Evolutionary conservation across 768 basidiomycete species (phyloP), one percentile per base, ranked within the genome.

Genomic region (Xerocomellus amylosporus): DNA sequence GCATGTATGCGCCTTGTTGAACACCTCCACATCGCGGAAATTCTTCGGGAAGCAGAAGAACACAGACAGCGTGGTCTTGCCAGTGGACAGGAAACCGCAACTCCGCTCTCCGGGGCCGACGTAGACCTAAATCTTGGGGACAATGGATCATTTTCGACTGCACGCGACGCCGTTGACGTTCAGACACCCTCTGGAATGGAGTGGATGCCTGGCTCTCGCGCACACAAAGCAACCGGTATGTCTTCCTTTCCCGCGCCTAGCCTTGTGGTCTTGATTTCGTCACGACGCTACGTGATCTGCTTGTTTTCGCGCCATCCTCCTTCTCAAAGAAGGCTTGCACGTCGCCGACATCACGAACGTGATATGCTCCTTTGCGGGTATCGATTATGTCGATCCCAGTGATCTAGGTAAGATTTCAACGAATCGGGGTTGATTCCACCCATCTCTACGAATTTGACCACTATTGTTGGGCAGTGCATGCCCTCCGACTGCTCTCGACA

Each of bases 1-100:
- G 82, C 86, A 5, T 89, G 87, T 63, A 74, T 91, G 69, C 82
- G 88, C 19, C 75, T 90, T 31, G 67, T 90, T 15, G 88, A 90
- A 65, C 84, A 85, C 4, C 79, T 87, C 1, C 85, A 90, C 63
- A 77, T 82, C 26, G 79, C 80, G 8, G 89, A 91, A 64, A 80
- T 90, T 14, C 74, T 91, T 1, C 79, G 85, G 10, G 84, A 83
- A 51, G 82, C 84, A 14, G 87, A 85, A 2, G 74, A 79, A 0
- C 55, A 65, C 28, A 58, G 51, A 9, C 57, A 53, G 6, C 13
- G 80, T 80, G 12, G 61, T 82, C 54, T 82, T 82, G 61, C 81
- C 81, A 28, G 64, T 28, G 36, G 22, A 8, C 53, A 49, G 12
- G 51, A 38, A 13, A 2, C 46, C 1, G n/a, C 13, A 15, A 39